Evolutionary conservation across 305 asterid species (phyloP), one percentile per base, ranked within the genome.

Genomic region (Salvia sclarea): DNA sequence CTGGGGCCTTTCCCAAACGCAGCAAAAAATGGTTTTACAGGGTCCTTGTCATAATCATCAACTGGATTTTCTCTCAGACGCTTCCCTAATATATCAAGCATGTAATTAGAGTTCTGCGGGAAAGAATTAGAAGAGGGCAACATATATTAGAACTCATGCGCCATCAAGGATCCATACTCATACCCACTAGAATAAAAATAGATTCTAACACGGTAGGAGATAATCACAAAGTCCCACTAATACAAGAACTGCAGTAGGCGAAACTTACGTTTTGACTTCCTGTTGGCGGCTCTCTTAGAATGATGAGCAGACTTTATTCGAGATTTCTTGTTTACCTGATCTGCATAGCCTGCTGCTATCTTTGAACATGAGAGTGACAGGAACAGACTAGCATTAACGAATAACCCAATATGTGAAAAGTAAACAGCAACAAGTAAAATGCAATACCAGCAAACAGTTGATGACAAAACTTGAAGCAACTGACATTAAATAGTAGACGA

Each of bases 231-330:
- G 30, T 2, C 5, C 49, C 17, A 53, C 55, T 44, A 30, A 44
- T 28, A 63, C 33, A 18, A 64, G 16, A 35, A 62, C 16, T 21
- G 48, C 35, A 66, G 5, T 8, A 70, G 70, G 56, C 49, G 25
- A 69, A 76, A 80, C 93, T 82, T 73, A 89, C 98, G 81, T 74
- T 82, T 86, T 76, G 75, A 60, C 78, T 86, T 87, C 86, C 78
- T 80, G 71, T 74, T 71, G 63, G 64, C 40, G 70, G 79, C 79
- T 82, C 72, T 82, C 74, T 74, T 82, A 70, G 84, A 79, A 64
- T 75, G 81, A 44, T 91, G 84, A 69, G 82, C 67, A 49, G 89
- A 76, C 81, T 80, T 89, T 47, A 80, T 69, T 73, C 76, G 78
- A 54, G 84, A 66, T 79, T 79, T 82, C 75, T 82, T 81, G 71